These are phyloP conservation scores for Daldinia childiae DNA, from an alignment of 495 filamentous ascomycete species.

Conservation along the genomic window DNA sequence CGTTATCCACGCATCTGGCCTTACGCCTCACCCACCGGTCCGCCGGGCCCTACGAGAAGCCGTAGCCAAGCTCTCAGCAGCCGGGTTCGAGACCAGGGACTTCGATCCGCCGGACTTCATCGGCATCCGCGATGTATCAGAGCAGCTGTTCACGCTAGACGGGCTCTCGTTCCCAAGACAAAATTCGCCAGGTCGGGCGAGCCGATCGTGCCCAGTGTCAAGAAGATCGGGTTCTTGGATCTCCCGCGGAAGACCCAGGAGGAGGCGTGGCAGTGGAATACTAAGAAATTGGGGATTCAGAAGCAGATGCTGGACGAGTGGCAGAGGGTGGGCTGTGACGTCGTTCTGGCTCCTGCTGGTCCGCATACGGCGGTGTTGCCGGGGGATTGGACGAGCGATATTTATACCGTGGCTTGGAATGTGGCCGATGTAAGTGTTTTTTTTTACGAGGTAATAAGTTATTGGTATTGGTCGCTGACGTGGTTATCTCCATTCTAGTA, in stretches of 20 bases:
- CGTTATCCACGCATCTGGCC: conserved; percentile 51
- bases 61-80: conserved; percentile 31
- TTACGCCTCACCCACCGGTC: conserved; percentile 41
- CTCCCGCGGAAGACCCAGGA: conserved; percentile 44
- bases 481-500: conserved; percentile 35
- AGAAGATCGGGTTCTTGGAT: conserved; percentile 47
- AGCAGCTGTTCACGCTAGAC: conserved; percentile 49
- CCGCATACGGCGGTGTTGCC: conserved; percentile 46
- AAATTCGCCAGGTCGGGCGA: conserved; percentile 45
- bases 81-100: conserved; percentile 34
- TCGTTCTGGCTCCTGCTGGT: conserved; percentile 46
- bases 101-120: conserved; percentile 40
- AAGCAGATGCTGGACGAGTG: conserved; percentile 48
- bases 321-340: conserved; percentile 45
- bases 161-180: conserved; percentile 47
- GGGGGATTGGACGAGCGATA: conserved; percentile 45
- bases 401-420: conserved; percentile 51
- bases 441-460: not conserved
- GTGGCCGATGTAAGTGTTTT: conserved; percentile 39
- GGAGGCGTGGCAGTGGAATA: conserved; percentile 47
- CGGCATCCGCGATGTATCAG: conserved; percentile 37
- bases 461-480: not conserved
- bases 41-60: conserved; percentile 41
- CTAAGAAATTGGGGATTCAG: conserved; percentile 41
- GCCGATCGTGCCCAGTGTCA: conserved; percentile 44